These are phyloP conservation scores for Naganishia vaughanmartiniae DNA, from an alignment of 768 basidiomycete genomes.

Conservation along the genomic window DNA sequence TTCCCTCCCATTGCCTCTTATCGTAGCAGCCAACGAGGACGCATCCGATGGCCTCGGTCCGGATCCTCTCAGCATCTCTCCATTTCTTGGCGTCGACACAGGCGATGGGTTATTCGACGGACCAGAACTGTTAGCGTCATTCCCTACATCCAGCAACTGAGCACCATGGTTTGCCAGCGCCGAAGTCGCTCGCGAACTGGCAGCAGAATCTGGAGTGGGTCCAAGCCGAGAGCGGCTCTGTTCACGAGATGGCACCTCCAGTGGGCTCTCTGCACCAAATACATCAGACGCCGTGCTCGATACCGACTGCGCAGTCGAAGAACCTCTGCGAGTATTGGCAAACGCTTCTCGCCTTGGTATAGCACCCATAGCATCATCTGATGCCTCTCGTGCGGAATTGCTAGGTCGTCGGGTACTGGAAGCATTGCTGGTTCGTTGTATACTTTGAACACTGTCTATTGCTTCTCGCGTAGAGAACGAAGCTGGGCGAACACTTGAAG, in stretches of 20 bases:
- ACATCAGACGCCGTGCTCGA: constrained; percentile 9
- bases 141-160: constrained; percentile 9
- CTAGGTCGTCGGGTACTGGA: too few relatives aligned
- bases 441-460: too few relatives aligned
- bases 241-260: not conserved
- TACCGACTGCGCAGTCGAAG: constrained; percentile 9
- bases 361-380: not conserved
- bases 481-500: too few relatives aligned
- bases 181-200: constrained; percentile 1
- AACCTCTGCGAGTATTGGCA: not conserved
- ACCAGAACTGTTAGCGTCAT: constrained; percentile 19
- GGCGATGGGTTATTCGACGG: constrained; percentile 16
- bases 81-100: constrained; percentile 14
- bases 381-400: too few relatives aligned
- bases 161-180: not conserved
- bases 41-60: not conserved
- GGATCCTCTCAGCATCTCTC: constrained; percentile 1
- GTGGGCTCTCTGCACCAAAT: not conserved
- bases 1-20: constrained; percentile 2
- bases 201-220: not conserved
- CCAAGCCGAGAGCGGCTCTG: not conserved
- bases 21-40: not conserved
- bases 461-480: too few relatives aligned
- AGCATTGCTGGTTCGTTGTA: too few relatives aligned
- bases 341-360: not conserved